Evolutionary conservation across 345 rosid species (phyloP).

Genomic region (Syzygium grande): DNA sequence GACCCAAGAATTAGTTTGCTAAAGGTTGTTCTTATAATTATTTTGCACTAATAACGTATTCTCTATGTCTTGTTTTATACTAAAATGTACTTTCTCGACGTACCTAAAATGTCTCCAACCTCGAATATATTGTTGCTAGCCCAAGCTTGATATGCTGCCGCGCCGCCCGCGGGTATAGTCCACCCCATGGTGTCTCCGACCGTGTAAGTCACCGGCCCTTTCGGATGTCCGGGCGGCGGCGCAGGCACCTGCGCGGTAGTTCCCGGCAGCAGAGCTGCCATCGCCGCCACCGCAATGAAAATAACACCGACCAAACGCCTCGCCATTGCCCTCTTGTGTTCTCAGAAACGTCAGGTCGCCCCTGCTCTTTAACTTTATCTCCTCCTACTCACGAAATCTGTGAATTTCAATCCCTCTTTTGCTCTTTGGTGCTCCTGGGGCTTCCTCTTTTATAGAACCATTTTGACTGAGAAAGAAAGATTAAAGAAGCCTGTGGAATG

Average conservation of each 20-base stretch:
- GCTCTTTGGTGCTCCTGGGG: not conserved
- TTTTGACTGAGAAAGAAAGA: not conserved
- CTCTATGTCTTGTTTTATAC: not conserved
- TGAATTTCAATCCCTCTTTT: not conserved
- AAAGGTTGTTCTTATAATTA: not conserved
- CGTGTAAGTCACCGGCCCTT: not conserved
- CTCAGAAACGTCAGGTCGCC: not conserved
- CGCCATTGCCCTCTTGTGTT: not conserved
- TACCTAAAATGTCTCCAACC: conserved; percentile 4
- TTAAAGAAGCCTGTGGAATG: not conserved
- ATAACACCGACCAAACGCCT: not conserved
- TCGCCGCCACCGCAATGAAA: not conserved
- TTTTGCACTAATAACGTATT: not conserved
- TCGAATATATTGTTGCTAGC: not conserved
- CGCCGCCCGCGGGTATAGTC: not conserved
- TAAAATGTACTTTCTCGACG: not conserved
- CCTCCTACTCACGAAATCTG: not conserved
- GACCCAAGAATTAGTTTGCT: not conserved
- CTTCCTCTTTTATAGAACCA: not conserved
- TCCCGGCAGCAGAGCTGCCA: not conserved
- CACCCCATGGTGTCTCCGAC: conserved; percentile 9
- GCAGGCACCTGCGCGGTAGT: not conserved
- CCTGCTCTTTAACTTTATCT: not conserved
- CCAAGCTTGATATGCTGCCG: not conserved
- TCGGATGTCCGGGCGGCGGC: not conserved